These are phyloP conservation scores for Termitomyces sp. DNA, from an alignment of 768 basidiomycete species.

Conservation along the genomic window DNA sequence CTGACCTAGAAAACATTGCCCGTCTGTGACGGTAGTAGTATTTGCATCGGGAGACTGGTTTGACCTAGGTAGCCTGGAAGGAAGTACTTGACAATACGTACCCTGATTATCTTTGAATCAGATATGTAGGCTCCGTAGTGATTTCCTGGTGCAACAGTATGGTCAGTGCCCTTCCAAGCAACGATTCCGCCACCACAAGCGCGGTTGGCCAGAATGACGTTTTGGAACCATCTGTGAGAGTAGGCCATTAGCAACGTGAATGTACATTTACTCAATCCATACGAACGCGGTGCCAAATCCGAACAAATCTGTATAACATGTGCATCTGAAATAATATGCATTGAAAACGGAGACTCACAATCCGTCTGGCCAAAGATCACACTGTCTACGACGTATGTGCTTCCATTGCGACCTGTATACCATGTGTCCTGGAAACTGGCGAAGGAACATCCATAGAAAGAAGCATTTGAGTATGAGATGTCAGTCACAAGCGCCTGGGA, in stretches of 20 bases:
- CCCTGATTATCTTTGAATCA: constrained; percentile 50
- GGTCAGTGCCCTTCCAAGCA: constrained; percentile 59
- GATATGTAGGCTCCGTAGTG: constrained; percentile 53
- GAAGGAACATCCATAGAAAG: constrained; percentile 60
- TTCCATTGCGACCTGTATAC: constrained; percentile 54
- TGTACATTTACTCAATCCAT: background rate
- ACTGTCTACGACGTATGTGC: constrained; percentile 57
- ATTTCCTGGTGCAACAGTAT: constrained; percentile 42
- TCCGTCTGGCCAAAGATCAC: constrained; percentile 61
- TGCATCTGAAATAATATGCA: background rate
- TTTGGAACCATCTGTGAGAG: constrained; percentile 50
- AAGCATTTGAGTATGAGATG: constrained; percentile 61
- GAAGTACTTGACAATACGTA: constrained; percentile 18
- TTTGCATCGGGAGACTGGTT: constrained; percentile 55
- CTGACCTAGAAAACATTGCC: constrained; percentile 46
- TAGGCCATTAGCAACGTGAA: background rate
- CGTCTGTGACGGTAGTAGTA: constrained; percentile 34
- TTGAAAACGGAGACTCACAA: constrained; percentile 31
- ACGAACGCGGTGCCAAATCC: constrained; percentile 56
- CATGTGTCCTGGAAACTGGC: constrained; percentile 62
- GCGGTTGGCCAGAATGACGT: constrained; percentile 51
- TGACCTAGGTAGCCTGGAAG: background rate
- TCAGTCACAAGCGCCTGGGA: constrained; percentile 59
- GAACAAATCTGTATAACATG: constrained; percentile 38
- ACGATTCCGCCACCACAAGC: constrained; percentile 61